Percentiles rank a stretch among this genome's conserved stretches.
Evolutionary conservation across 192 early-diverging fungal species (phyloP).

Genomic region (Irineochytrium annulatum): DNA sequence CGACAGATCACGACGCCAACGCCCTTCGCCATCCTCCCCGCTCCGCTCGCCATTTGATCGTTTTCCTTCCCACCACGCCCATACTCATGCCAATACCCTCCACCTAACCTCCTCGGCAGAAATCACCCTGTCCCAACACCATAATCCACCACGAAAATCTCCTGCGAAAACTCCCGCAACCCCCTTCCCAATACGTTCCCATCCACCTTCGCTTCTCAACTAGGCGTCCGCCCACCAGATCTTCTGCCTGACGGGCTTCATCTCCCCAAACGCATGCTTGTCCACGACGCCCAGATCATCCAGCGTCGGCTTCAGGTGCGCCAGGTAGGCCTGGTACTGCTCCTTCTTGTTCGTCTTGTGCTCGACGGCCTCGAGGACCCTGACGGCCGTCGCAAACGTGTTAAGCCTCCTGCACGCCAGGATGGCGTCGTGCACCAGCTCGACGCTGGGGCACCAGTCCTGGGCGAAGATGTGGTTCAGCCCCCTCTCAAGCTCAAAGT

Average conservation of each 20-base stretch:
- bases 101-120: too few species aligned
- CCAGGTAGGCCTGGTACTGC: slow-evolving; percentile 87
- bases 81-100: too few species aligned
- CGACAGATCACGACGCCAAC: too few species aligned
- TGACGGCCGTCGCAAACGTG: slow-evolving; percentile 88
- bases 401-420: slow-evolving; percentile 90
- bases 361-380: slow-evolving; percentile 92
- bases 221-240: slow-evolving; percentile 37
- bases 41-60: too few species aligned
- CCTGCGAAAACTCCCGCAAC: too few species aligned
- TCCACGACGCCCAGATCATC: slow-evolving; percentile 84
- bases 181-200: too few species aligned
- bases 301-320: slow-evolving; percentile 81
- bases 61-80: too few species aligned
- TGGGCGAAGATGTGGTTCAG: slow-evolving; percentile 93
- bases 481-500: slow-evolving; percentile 96
- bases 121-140: too few species aligned
- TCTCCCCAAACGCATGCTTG: slow-evolving; percentile 77
- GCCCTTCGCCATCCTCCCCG: too few species aligned
- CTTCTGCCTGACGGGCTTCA: slow-evolving; percentile 41
- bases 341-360: slow-evolving; percentile 78
- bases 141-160: too few species aligned
- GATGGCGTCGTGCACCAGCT: slow-evolving; percentile 84
- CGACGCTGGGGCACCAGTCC: slow-evolving; percentile 85
- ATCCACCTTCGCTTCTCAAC: too few species aligned